Conservation (phyloP, 2,329 filamentous ascomycete species). For the Orbilia ellipsospora region DNA sequence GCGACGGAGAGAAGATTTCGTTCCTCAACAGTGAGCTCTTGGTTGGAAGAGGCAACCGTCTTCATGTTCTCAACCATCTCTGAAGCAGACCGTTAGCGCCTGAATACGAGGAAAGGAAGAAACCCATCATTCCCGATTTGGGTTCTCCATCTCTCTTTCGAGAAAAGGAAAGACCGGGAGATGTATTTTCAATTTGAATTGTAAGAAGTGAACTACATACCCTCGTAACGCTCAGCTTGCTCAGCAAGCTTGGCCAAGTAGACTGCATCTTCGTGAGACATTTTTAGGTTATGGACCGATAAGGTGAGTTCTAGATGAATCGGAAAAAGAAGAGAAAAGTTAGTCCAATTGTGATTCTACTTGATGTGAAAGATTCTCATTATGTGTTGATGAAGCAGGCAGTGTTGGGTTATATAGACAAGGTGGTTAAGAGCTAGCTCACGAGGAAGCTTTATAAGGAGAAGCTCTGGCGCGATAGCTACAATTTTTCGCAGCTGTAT, state of each 20-base stretch:
- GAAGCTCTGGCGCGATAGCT: neutral
- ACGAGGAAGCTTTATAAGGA: neutral
- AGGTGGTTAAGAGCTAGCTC: neutral
- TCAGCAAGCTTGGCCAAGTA: conserved; percentile 99
- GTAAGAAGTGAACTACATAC: conserved; percentile 67
- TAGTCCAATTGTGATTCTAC: conserved; percentile 1
- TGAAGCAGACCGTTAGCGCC: conserved; percentile 63
- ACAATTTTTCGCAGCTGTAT: conserved; percentile 2
- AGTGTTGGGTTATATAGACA: neutral
- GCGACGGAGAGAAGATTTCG: conserved; percentile 93
- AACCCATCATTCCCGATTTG: too few species aligned
- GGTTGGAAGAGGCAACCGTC: conserved; percentile 85
- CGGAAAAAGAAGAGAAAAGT: neutral
- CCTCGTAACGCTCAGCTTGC: conserved; percentile 99
- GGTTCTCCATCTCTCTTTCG: too few species aligned
- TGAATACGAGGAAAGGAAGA: too few species aligned
- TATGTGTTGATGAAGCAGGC: neutral
- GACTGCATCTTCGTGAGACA: conserved; percentile 99
- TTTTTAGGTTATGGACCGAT: conserved; percentile 69
- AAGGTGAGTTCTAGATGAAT: conserved; percentile 19
- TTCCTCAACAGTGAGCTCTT: conserved; percentile 66
- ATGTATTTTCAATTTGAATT: neutral
- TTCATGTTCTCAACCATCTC: conserved; percentile 99
- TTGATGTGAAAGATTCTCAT: neutral
- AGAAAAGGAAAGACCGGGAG: too few species aligned